Percentiles rank a stretch among this genome's conserved stretches.
Evolutionary conservation across 257 asterid species (phyloP).

Genomic region (Penstemon davidsonii): DNA sequence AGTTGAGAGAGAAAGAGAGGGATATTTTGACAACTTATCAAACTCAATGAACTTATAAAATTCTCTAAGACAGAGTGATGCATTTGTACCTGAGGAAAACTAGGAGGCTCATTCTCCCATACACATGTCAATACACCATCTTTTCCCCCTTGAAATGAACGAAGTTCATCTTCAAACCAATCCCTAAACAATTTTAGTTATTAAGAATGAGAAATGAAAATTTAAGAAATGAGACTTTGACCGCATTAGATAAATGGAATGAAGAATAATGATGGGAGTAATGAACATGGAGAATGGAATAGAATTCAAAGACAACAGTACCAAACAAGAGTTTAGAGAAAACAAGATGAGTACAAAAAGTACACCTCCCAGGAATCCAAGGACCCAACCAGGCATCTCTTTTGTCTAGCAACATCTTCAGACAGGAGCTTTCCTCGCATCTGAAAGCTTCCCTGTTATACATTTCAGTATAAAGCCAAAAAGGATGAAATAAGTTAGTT

Average conservation of each 20-base stretch:
- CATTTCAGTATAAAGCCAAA: constrained; percentile 29
- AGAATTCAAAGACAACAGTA: constrained; percentile 13
- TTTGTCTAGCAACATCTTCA: constrained; percentile 85
- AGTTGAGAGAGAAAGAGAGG: constrained; percentile 10
- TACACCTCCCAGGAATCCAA: constrained; percentile 98
- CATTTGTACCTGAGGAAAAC: constrained; percentile 89
- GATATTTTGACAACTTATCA: constrained; percentile 11
- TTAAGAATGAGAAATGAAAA: constrained; percentile 18
- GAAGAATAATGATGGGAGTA: constrained; percentile 25
- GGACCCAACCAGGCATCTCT: constrained; percentile 99
- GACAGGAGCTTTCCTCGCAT: constrained; percentile 93
- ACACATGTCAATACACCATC: constrained; percentile 92
- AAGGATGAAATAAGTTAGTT: constrained; percentile 25
- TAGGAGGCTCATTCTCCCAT: constrained; percentile 92
- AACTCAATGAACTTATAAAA: constrained; percentile 15
- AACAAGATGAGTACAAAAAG: constrained; percentile 19
- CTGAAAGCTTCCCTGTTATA: constrained; percentile 76
- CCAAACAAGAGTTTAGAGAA: constrained; percentile 18
- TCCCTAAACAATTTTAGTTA: constrained; percentile 52
- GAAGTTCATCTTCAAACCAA: constrained; percentile 97
- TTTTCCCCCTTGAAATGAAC: constrained; percentile 95
- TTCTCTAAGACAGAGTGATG: constrained; percentile 15
- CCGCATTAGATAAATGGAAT: constrained; percentile 21
- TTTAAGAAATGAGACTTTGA: constrained; percentile 17
- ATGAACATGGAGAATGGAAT: constrained; percentile 24